phyloP scores from a whole-genome alignment of 306 rosid genomes.

The Fagus sylvatica region DNA sequence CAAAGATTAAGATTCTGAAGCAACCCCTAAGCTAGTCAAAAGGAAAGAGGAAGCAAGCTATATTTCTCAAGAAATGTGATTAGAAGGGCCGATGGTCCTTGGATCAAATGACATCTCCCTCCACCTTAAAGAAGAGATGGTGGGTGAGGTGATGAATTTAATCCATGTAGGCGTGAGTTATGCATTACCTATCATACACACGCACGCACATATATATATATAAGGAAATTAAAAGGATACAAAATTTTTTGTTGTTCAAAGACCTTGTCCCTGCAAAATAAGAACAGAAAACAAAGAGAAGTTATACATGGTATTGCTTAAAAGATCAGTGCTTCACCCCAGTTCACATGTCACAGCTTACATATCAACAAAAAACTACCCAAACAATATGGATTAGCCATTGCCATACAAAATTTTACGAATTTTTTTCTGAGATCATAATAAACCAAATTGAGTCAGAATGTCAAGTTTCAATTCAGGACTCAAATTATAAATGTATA shows the following conservation, averaged over 20 bases:
- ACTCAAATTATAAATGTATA: not conserved
- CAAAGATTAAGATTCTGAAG: not conserved
- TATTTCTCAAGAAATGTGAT: not conserved
- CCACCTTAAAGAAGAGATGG: not conserved
- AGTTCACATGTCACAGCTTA: not conserved
- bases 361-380: not conserved
- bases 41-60: not conserved
- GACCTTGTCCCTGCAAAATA: conserved; percentile 79
- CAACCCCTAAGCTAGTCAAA: not conserved
- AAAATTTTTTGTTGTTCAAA: conserved; percentile 85
- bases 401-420: conserved; percentile 2
- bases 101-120: not conserved
- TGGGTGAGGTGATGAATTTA: not conserved
- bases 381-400: not conserved
- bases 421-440: not conserved
- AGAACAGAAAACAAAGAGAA: conserved; percentile 1
- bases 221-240: conserved; percentile 63
- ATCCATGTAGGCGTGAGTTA: not conserved
- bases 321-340: not conserved
- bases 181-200: not conserved
- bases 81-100: not conserved
- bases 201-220: not conserved
- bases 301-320: too few species aligned
- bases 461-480: not conserved
- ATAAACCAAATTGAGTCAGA: not conserved